A percentile compares a stretch with the other conserved stretches of the same genome.
phyloP scores from a whole-genome alignment of 371 early-diverging fungal genomes.

The Mucor indicus region DNA sequence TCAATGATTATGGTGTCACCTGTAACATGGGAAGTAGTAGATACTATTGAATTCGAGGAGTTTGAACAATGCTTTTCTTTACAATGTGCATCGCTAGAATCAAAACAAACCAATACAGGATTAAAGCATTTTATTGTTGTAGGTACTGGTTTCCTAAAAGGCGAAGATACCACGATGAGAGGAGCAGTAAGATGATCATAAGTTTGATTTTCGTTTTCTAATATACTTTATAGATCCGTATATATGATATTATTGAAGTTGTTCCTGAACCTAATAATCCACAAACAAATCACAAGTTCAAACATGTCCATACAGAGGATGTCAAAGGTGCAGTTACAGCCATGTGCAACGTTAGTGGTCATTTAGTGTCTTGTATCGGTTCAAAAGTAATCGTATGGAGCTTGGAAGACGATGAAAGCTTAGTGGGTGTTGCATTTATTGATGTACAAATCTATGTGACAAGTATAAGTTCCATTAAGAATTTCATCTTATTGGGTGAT shows the following conservation, averaged over 20 bases:
- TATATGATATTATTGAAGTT: constrained; percentile 97
- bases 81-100: constrained; percentile 80
- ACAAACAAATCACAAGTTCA: constrained; percentile 92
- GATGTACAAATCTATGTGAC: constrained; percentile 93
- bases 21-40: constrained; percentile 94
- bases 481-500: constrained; percentile 92
- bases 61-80: constrained; percentile 87
- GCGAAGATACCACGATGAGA: constrained; percentile 91
- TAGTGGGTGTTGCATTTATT: constrained; percentile 95
- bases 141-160: constrained; percentile 86
- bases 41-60: constrained; percentile 73
- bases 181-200: constrained; percentile 67
- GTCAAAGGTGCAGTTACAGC: constrained; percentile 95
- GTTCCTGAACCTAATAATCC: constrained; percentile 96
- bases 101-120: constrained; percentile 86
- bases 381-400: constrained; percentile 89
- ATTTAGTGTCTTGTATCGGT: constrained; percentile 88
- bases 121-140: constrained; percentile 85
- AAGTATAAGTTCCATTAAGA: constrained; percentile 82
- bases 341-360: constrained; percentile 83
- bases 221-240: constrained; percentile 56
- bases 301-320: constrained; percentile 80
- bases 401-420: constrained; percentile 85
- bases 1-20: constrained; percentile 89
- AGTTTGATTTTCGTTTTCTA: background rate